phyloP scores from a whole-genome alignment of 768 basidiomycete genomes.

The Tephrocybe rancida region DNA sequence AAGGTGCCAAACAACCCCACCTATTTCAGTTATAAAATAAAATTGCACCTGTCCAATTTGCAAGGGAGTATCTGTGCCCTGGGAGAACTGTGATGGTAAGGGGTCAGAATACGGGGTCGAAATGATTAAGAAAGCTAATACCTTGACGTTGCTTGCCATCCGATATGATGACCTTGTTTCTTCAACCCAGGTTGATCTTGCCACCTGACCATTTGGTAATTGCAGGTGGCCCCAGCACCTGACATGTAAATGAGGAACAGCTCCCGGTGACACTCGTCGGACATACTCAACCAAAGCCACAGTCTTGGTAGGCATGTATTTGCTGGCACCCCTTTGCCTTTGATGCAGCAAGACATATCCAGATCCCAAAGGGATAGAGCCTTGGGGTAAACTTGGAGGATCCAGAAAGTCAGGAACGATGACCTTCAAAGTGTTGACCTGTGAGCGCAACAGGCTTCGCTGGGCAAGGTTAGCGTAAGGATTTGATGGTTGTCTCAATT shows the following conservation, averaged over 20 bases:
- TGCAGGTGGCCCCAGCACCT: neutral
- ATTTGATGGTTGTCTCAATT: slow-evolving; percentile 1
- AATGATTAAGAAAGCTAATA: neutral
- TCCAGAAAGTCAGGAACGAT: neutral
- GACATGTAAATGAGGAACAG: too few species aligned
- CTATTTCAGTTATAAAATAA: too few species aligned
- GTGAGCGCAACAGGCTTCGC: neutral
- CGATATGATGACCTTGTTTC: neutral
- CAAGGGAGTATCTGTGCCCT: too few species aligned
- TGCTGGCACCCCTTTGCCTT: neutral
- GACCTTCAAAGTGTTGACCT: neutral
- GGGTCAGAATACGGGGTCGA: too few species aligned
- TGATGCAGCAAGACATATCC: slow-evolving; percentile 12
- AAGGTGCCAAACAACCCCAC: too few species aligned
- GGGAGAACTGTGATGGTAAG: too few species aligned
- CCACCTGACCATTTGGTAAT: neutral
- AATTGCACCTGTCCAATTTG: too few species aligned
- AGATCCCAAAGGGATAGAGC: slow-evolving; percentile 1
- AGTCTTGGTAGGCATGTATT: neutral
- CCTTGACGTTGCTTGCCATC: neutral
- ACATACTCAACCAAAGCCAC: neutral
- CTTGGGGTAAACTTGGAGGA: neutral
- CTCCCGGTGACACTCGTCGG: too few species aligned
- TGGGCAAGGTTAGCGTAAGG: slow-evolving; percentile 3
- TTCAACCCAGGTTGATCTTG: neutral